Evolutionary conservation across 208 protist species (phyloP).

Genomic region (Herpetomonas samuelpessoai): DNA sequence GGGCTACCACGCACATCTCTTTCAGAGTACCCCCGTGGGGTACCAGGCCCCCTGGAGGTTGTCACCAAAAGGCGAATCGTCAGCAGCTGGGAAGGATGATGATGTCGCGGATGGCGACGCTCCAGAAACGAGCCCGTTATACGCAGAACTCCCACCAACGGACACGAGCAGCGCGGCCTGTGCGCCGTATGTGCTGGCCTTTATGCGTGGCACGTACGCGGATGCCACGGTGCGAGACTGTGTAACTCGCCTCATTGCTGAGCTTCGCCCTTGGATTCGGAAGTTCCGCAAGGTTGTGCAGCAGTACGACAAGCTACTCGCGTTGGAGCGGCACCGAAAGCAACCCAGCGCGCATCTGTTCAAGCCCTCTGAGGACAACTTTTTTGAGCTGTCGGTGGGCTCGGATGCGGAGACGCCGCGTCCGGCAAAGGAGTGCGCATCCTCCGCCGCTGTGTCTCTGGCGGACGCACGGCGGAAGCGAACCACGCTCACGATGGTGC

Average conservation of each 20-base stretch:
- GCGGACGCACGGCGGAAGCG: too few species aligned
- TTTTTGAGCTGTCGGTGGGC: not conserved
- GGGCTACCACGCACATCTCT: too few species aligned
- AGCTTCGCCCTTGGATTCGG: conserved; percentile 15
- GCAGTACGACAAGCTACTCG: not conserved
- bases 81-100: too few species aligned
- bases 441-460: too few species aligned
- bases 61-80: too few species aligned
- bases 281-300: conserved; percentile 6
- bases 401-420: not conserved
- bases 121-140: too few species aligned
- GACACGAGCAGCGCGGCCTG: not conserved
- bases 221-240: conserved; percentile 28
- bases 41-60: too few species aligned
- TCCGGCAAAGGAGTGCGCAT: too few species aligned
- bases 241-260: conserved; percentile 24
- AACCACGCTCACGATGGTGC: too few species aligned
- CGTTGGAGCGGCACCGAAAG: not conserved
- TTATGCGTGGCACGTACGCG: conserved; percentile 38
- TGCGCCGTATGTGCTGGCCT: conserved; percentile 39
- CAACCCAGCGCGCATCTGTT: not conserved
- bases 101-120: too few species aligned
- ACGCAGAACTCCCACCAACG: too few species aligned
- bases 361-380: not conserved
- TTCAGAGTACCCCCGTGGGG: too few species aligned